A percentile compares a stretch with the other conserved stretches of the same genome.
phyloP scores from a whole-genome alignment of 805 yeast species.

The Yarrowia hollandica region DNA sequence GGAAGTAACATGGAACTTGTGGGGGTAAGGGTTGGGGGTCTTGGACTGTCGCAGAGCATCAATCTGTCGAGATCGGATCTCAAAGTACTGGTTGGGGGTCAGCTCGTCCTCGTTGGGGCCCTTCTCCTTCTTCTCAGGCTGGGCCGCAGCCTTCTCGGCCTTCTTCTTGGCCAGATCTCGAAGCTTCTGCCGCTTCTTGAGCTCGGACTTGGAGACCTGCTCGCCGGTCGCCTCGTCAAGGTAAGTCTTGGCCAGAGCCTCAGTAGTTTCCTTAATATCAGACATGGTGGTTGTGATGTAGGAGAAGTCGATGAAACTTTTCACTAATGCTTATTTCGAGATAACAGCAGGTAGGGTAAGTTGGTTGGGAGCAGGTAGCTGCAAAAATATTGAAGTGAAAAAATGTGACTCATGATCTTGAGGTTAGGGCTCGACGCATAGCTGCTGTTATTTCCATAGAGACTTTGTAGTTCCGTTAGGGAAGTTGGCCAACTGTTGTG shows the following conservation, averaged over 20 bases:
- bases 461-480: too few relatives aligned
- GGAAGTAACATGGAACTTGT: conserved; percentile 76
- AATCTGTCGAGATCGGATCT: conserved; percentile 88
- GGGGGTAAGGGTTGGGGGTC: conserved; percentile 90
- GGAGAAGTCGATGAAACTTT: background rate
- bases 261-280: conserved; percentile 50
- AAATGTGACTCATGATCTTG: conserved; percentile 8
- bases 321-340: background rate
- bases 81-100: conserved; percentile 90
- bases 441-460: too few relatives aligned
- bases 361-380: background rate
- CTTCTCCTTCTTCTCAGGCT: conserved; percentile 52
- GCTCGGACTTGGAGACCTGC: conserved; percentile 91
- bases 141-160: conserved; percentile 80
- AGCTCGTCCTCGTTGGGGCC: conserved; percentile 80
- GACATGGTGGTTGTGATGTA: conserved; percentile 15
- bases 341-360: conserved; percentile 13
- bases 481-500: too few relatives aligned
- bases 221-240: conserved; percentile 96
- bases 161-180: conserved; percentile 85
- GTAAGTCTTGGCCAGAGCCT: conserved; percentile 56
- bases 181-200: conserved; percentile 90
- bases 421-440: too few relatives aligned
- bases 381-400: background rate
- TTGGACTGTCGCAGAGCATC: conserved; percentile 71